A percentile compares a stretch with the other conserved stretches of the same genome.
These are phyloP conservation scores for Ceriops zippeliana DNA, from an alignment of 345 rosid genomes.

Conservation along the genomic window DNA sequence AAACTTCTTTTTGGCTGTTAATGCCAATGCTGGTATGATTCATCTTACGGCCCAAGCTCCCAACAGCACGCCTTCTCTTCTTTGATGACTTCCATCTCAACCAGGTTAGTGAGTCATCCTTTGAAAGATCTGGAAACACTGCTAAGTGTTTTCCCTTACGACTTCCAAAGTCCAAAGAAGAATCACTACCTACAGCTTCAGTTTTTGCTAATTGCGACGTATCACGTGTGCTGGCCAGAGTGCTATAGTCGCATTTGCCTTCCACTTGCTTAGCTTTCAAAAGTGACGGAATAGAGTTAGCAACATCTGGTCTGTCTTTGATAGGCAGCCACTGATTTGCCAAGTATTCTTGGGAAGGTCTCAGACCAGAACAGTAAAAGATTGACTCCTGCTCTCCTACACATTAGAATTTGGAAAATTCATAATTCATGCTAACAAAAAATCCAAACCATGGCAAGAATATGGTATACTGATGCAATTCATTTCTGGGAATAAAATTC, in stretches of 20 bases:
- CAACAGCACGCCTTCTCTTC: conserved; percentile 50
- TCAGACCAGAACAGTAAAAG: conserved; percentile 39
- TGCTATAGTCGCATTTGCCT: conserved; percentile 20
- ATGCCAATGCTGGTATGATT: conserved; percentile 4
- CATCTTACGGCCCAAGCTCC: conserved; percentile 30
- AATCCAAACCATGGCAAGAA: neutral
- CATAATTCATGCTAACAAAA: neutral
- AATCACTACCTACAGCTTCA: conserved; percentile 17
- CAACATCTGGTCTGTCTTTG: conserved; percentile 43
- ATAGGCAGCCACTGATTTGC: conserved; percentile 54
- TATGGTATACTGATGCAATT: neutral
- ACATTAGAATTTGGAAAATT: conserved; percentile 7
- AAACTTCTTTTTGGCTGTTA: conserved; percentile 5
- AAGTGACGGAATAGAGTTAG: conserved; percentile 24
- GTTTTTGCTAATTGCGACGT: conserved; percentile 16
- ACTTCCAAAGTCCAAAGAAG: conserved; percentile 22
- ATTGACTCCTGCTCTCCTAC: conserved; percentile 57
- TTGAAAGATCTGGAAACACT: conserved; percentile 47
- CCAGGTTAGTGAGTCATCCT: conserved; percentile 48
- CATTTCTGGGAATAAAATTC: conserved; percentile 3
- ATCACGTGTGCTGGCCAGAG: conserved; percentile 17
- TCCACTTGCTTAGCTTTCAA: conserved; percentile 27
- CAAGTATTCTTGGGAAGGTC: conserved; percentile 68
- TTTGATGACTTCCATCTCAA: conserved; percentile 59
- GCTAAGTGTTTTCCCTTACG: conserved; percentile 13